phyloP scores from a whole-genome alignment of 257 asterid genomes.

The Anisodus acutangulus region DNA sequence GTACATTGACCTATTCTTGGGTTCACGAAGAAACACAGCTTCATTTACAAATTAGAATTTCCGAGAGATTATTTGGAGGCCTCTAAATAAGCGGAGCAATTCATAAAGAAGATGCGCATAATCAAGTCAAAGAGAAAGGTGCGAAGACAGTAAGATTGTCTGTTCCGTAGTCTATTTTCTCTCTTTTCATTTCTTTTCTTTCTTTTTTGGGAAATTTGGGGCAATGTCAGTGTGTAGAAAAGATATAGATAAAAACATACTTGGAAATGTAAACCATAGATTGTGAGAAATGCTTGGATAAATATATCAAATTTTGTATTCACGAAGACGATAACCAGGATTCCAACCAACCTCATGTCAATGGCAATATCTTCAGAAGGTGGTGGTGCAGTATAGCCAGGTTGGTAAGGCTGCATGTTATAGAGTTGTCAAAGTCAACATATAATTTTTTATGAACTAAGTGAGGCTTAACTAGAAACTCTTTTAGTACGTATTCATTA shows the following conservation, averaged over 20 bases:
- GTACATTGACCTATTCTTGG: not conserved
- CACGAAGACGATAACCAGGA: not conserved
- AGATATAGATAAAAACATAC: not conserved
- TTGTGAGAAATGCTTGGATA: slow-evolving; percentile 8
- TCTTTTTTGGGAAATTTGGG: not conserved
- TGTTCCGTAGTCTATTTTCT: not conserved
- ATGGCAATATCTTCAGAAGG: slow-evolving; percentile 50
- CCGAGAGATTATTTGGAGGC: not conserved
- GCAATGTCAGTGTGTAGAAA: not conserved
- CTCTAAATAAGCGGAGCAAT: slow-evolving; percentile 6
- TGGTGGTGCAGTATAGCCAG: slow-evolving; percentile 59
- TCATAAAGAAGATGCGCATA: not conserved
- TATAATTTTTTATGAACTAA: not conserved
- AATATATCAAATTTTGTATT: not conserved
- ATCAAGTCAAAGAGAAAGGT: slow-evolving; percentile 16
- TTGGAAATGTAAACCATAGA: not conserved
- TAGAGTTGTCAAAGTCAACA: slow-evolving; percentile 22
- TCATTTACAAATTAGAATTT: not conserved
- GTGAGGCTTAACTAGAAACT: not conserved
- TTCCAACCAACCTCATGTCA: slow-evolving; percentile 23
- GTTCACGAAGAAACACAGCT: not conserved
- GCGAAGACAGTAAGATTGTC: not conserved
- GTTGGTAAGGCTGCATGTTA: slow-evolving; percentile 51
- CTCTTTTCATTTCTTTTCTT: slow-evolving; percentile 2
- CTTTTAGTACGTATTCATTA: not conserved